Evolutionary conservation across 257 asterid genomes (phyloP).

Genomic region (Coffea eugenioides): DNA sequence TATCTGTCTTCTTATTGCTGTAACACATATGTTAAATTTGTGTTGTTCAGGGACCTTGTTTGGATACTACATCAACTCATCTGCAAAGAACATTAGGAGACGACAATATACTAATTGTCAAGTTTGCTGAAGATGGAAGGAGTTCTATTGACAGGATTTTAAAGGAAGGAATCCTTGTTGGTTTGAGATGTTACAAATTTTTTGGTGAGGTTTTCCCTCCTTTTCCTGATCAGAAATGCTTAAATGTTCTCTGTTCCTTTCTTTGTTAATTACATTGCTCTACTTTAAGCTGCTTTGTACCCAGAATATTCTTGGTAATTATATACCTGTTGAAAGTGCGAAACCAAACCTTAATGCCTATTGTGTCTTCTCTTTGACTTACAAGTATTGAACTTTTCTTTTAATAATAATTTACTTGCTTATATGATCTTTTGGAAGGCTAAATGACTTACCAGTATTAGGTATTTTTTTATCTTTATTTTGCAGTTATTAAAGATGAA

Average conservation of each 20-base stretch:
- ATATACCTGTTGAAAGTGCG: too few species aligned
- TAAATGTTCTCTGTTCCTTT: not conserved
- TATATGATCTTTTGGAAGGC: not conserved
- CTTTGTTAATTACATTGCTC: not conserved
- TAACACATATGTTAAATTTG: not conserved
- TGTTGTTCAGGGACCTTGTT: slow-evolving; percentile 67
- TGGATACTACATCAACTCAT: slow-evolving; percentile 56
- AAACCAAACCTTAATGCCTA: too few species aligned
- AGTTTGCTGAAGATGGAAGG: slow-evolving; percentile 40
- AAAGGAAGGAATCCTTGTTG: slow-evolving; percentile 67
- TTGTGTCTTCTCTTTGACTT: too few species aligned
- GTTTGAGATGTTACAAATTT: slow-evolving; percentile 59
- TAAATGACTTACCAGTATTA: not conserved
- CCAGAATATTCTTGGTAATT: not conserved
- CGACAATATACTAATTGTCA: slow-evolving; percentile 64
- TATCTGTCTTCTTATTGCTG: not conserved
- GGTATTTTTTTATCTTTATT: slow-evolving; percentile 4
- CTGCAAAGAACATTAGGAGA: slow-evolving; percentile 70
- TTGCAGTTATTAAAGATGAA: slow-evolving; percentile 76
- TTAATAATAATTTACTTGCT: not conserved
- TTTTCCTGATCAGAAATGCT: slow-evolving; percentile 8
- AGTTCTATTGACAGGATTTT: slow-evolving; percentile 27
- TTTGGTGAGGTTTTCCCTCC: slow-evolving; percentile 50
- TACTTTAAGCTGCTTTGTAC: not conserved
- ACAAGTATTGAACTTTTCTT: not conserved